Base-by-base conservation (phyloP, 306 rosid genomes). In the Cucumis melo region DNA sequence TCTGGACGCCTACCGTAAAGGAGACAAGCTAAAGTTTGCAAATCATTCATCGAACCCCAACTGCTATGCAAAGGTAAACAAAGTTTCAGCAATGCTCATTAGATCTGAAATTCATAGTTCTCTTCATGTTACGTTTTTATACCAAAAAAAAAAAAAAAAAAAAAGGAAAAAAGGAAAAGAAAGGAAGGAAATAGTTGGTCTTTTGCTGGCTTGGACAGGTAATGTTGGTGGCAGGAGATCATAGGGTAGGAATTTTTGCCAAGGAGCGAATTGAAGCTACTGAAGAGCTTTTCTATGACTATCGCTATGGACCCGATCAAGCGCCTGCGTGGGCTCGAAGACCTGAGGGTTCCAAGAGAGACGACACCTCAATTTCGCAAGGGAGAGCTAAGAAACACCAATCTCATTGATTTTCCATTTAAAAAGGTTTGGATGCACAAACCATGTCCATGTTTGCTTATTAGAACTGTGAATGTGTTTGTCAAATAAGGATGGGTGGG, bases 381-480 rank as follows among this genome's bases (percentile, higher is more conserved):
- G 97, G 96, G 83, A 89, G 98, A 77, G 98, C 98, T 23, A 94
- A 89, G 88, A 94, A 94, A 84, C 97, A 94, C 82, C 98, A 94
- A 80, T 89, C 97, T 50, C 98, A 91, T 85, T 90, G 91, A 90
- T 68, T 80, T 76, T 63, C 79, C 82, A 48, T 73, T 58, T 46
- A 73, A 82, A 82, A 61, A 73, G 80, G 55, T 80, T 74, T 71
- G 81, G 74, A 56, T 73, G 80, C 73, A 81, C 76, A 82, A 42
- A 10, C 74, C 55, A 44, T 42, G n/a, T 11, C 29, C 55, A 42
- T 67, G 74, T 36, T 67, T 66, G 24, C 74, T 53, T 42, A 46
- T 42, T 68, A 68, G 73, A 48, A 66, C 53, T 12, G 53, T 46
- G 53, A 38, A 66, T 36, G 20, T 38, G 24, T 5, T 38, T 66